phyloP scores from a whole-genome alignment of 345 rosid species.

The Nephelium lappaceum region DNA sequence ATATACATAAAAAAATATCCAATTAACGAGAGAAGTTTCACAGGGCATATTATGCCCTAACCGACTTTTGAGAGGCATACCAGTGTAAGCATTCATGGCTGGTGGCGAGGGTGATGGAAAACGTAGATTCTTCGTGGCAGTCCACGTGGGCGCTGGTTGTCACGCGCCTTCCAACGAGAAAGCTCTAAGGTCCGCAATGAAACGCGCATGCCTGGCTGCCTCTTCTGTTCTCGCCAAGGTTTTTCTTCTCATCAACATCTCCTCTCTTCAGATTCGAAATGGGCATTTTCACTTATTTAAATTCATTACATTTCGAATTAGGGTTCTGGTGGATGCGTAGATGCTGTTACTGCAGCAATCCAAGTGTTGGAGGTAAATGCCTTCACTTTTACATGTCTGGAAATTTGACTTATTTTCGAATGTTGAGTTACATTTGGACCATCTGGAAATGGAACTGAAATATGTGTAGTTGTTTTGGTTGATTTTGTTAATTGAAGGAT shows the following conservation, averaged over 20 bases:
- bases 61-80: neutral
- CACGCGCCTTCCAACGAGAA: conserved; percentile 77
- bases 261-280: neutral
- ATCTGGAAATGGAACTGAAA: neutral
- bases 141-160: conserved; percentile 95
- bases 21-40: neutral
- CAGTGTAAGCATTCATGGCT: conserved; percentile 26
- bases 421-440: neutral
- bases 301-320: conserved; percentile 23
- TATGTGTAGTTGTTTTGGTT: neutral
- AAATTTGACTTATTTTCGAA: neutral
- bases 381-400: neutral
- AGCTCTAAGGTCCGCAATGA: conserved; percentile 79
- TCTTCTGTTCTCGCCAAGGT: conserved; percentile 84
- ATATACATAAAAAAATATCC: too few relatives aligned
- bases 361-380: conserved; percentile 79
- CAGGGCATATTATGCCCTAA: neutral
- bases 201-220: conserved; percentile 88
- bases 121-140: conserved; percentile 83
- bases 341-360: conserved; percentile 89
- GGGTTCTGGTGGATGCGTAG: conserved; percentile 68
- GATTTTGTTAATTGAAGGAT: conserved; percentile 44
- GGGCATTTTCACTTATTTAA: neutral
- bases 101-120: conserved; percentile 36
- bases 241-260: neutral